Percentiles rank a stretch among this genome's conserved stretches.
These are phyloP conservation scores for Incumbomyces delicatus DNA, from an alignment of 2,329 filamentous ascomycete species.

Conservation along the genomic window DNA sequence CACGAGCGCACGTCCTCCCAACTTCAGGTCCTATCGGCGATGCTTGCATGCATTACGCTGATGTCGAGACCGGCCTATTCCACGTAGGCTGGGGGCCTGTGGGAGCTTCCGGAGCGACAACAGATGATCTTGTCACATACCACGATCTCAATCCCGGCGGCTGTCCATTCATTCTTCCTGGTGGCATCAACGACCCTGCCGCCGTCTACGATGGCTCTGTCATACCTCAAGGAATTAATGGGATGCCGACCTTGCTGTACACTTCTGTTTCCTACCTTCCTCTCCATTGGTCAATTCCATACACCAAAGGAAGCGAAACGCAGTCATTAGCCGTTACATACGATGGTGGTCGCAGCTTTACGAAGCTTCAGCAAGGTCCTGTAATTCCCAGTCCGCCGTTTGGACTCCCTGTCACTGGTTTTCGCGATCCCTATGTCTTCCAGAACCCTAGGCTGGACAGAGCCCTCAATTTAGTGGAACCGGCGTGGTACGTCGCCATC, in stretches of 20 bases:
- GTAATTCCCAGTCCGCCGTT: conserved; percentile 28
- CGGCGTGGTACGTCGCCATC: conserved; percentile 36
- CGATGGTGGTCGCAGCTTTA: conserved; percentile 31
- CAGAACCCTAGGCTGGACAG: conserved; percentile 23
- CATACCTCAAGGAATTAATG: conserved; percentile 22
- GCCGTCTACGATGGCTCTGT: conserved; percentile 32
- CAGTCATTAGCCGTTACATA: conserved; percentile 30
- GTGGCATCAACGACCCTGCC: too few relatives aligned
- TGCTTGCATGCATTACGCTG: too few relatives aligned
- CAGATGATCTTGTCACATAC: too few relatives aligned
- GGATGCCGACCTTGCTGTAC: conserved; percentile 27
- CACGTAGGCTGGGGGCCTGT: too few relatives aligned
- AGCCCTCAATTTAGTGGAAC: not conserved
- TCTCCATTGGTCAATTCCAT: conserved; percentile 32
- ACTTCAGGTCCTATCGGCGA: too few relatives aligned
- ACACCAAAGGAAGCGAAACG: conserved; percentile 28
- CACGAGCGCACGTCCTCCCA: too few relatives aligned
- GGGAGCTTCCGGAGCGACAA: too few relatives aligned
- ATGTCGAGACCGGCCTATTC: too few relatives aligned
- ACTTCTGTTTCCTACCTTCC: conserved; percentile 33
- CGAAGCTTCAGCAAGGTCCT: conserved; percentile 28
- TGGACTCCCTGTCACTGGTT: conserved; percentile 30
- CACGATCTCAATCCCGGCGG: too few relatives aligned
- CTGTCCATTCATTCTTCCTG: too few relatives aligned
- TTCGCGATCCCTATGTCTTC: conserved; percentile 33